A percentile compares a stretch with the other conserved stretches of the same genome.
phyloP scores from a whole-genome alignment of 164 flowering plant genomes.

The Vitis vinifera region ASM3070453v1 NC_081818.1:14784001-14784500 shows the following conservation, averaged over 20 bases:
- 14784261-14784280: neutral
- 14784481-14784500: too few relatives aligned
- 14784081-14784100: constrained; percentile 56
- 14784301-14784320: too few relatives aligned
- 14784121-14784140: constrained; percentile 86
- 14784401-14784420: too few relatives aligned
- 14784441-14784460: too few relatives aligned
- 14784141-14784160: constrained; percentile 79
- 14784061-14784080: constrained; percentile 58
- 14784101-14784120: constrained; percentile 84
- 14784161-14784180: constrained; percentile 83
- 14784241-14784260: neutral
- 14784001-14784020: neutral
- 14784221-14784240: neutral
- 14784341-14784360: too few relatives aligned
- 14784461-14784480: too few relatives aligned
- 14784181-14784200: constrained; percentile 55
- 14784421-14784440: too few relatives aligned
- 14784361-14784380: too few relatives aligned
- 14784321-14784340: too few relatives aligned
- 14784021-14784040: constrained; percentile 48
- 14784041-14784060: constrained; percentile 96
- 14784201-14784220: constrained; percentile 51
- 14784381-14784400: too few relatives aligned
- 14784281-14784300: too few relatives aligned